A percentile compares a stretch with the other conserved stretches of the same genome.
These are phyloP conservation scores for Phytophthora sojae DNA, from an alignment of 352 stramenopile species.

Conservation along the genomic window DNA sequence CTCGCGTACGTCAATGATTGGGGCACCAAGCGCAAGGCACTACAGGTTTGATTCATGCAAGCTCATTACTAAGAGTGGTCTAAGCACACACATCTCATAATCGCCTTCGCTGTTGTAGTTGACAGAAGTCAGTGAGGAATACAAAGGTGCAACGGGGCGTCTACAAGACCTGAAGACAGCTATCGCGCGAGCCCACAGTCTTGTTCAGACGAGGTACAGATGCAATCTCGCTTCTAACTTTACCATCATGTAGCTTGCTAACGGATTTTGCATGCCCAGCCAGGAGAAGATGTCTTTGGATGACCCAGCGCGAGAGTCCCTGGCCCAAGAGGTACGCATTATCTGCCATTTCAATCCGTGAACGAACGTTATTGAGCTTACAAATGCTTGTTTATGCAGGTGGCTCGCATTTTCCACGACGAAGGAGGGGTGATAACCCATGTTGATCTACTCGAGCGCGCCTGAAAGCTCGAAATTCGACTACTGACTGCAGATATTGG, in stretches of 20 bases:
- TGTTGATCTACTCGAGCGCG: slow-evolving; percentile 9
- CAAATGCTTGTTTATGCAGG: slow-evolving; percentile 12
- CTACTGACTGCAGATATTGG: not conserved
- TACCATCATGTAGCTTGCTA: not conserved
- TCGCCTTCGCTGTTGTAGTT: slow-evolving; percentile 9
- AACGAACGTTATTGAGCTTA: not conserved
- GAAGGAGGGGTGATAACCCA: slow-evolving; percentile 34
- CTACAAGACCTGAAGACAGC: slow-evolving; percentile 30
- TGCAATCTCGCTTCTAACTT: not conserved
- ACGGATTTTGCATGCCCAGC: slow-evolving; percentile 7
- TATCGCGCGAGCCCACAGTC: slow-evolving; percentile 27
- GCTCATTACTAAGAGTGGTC: no score
- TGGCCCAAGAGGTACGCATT: slow-evolving; percentile 35
- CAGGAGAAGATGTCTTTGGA: slow-evolving; percentile 38
- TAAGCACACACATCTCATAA: no score
- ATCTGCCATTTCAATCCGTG: not conserved
- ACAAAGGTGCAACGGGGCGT: slow-evolving; percentile 19
- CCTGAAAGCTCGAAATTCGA: not conserved
- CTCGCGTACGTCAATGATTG: slow-evolving; percentile 62
- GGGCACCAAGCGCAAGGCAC: slow-evolving; percentile 32
- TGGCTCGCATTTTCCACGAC: slow-evolving; percentile 45
- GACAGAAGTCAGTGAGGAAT: slow-evolving; percentile 27
- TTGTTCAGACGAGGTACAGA: slow-evolving; percentile 28
- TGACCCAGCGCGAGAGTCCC: slow-evolving; percentile 26
- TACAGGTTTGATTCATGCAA: slow-evolving; percentile 34